Percentiles rank a stretch among this genome's conserved stretches.
Conservation (phyloP, 495 filamentous ascomycete genomes). For the Penicillium soppii region DNA sequence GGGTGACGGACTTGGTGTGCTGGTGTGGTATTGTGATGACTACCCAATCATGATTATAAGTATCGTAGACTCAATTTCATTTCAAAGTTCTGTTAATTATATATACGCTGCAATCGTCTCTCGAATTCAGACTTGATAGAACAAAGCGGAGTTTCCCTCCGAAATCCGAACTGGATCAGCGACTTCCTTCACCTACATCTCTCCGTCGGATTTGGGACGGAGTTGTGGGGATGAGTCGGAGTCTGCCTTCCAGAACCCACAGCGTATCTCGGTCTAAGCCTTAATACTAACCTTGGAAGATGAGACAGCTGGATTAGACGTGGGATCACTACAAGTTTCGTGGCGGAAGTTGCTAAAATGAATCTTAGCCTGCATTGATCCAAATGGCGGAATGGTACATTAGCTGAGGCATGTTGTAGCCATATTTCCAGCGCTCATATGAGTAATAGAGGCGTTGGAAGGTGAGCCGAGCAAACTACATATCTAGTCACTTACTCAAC, state of each 20-base stretch:
- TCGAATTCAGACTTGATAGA: background rate
- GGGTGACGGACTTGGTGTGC: background rate
- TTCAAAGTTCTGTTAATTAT: background rate
- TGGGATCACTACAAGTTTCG: too few relatives aligned
- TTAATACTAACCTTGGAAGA: too few relatives aligned
- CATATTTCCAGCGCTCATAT: too few relatives aligned
- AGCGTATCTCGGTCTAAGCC: background rate
- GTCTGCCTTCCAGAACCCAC: background rate
- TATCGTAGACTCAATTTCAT: background rate
- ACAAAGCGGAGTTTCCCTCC: slow-evolving; percentile 1
- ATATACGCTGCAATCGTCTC: background rate
- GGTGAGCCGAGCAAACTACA: too few relatives aligned
- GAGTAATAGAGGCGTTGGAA: too few relatives aligned
- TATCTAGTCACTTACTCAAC: too few relatives aligned
- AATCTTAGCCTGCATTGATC: too few relatives aligned
- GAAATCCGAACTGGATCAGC: background rate
- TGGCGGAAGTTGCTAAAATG: too few relatives aligned
- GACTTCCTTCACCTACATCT: background rate
- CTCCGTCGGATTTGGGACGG: background rate
- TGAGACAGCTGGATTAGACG: too few relatives aligned
- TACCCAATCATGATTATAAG: background rate
- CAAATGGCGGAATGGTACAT: too few relatives aligned
- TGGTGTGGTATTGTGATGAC: background rate
- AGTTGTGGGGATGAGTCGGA: too few relatives aligned
- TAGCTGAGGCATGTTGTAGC: too few relatives aligned